These are phyloP conservation scores for Blastobotrys terrestris DNA, from an alignment of 805 yeast genomes.

Conservation along the genomic window DNA sequence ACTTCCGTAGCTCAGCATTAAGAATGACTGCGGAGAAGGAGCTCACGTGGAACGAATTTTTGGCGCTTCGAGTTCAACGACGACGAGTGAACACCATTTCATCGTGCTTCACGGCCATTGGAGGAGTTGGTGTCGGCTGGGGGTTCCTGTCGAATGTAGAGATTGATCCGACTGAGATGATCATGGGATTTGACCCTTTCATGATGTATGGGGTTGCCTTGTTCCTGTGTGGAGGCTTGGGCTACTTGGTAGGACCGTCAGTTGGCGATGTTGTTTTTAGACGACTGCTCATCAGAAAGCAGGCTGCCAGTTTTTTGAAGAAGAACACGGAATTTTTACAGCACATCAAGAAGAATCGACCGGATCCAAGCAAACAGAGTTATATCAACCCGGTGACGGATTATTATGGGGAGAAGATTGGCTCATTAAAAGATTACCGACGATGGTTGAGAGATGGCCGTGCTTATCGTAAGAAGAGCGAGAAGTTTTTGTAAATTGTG, in stretches of 20 bases:
- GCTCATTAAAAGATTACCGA: conserved; percentile 77
- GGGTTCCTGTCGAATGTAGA: conserved; percentile 71
- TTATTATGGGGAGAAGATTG: conserved; percentile 94
- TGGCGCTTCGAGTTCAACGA: conserved; percentile 67
- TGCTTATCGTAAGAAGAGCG: conserved; percentile 52
- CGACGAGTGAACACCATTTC: conserved; percentile 62
- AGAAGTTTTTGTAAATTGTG: conserved; percentile 25
- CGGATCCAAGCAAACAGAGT: conserved; percentile 86
- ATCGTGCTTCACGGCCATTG: conserved; percentile 59
- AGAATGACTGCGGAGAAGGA: not conserved
- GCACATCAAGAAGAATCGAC: conserved; percentile 72
- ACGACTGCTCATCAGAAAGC: conserved; percentile 22
- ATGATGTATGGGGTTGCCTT: conserved; percentile 73
- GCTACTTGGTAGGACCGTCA: conserved; percentile 77
- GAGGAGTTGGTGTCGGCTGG: conserved; percentile 66
- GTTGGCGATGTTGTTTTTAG: conserved; percentile 69
- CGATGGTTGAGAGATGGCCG: conserved; percentile 96
- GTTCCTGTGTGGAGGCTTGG: conserved; percentile 64
- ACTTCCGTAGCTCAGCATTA: not conserved
- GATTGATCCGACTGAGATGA: conserved; percentile 78
- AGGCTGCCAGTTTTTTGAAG: conserved; percentile 23
- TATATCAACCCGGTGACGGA: conserved; percentile 97
- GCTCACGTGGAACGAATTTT: conserved; percentile 75
- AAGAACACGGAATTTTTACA: conserved; percentile 72
- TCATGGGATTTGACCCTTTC: conserved; percentile 86